Evolutionary conservation across 139 green algal genomes (phyloP).

Genomic region (Tetradesmus lagerheimii): DNA sequence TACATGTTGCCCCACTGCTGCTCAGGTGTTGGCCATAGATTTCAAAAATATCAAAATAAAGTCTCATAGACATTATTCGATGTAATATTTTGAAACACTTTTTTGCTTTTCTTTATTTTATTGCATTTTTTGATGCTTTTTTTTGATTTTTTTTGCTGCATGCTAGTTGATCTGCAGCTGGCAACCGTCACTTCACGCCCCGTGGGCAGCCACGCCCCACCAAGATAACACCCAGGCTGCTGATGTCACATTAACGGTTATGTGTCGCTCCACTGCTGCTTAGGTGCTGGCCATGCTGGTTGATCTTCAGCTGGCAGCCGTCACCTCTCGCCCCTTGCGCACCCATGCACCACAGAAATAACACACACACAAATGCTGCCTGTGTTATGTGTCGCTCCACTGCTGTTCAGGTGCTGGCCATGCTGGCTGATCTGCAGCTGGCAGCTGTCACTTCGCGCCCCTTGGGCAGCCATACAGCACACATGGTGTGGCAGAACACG

Average conservation of each 20-base stretch:
- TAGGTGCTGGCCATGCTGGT: slow-evolving; percentile 32
- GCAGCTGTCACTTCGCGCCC: background rate
- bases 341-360: background rate
- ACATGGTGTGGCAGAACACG: background rate
- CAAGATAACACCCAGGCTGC: background rate
- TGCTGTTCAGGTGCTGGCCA: slow-evolving; percentile 37
- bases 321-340: background rate
- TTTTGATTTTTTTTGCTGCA: background rate
- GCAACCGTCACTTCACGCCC: background rate
- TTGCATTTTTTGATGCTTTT: background rate
- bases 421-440: slow-evolving; percentile 31
- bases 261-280: background rate
- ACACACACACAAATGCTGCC: no score
- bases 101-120: background rate
- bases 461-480: slow-evolving; percentile 4
- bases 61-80: no score
- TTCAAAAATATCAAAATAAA: no score
- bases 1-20: background rate
- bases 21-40: slow-evolving; percentile 35
- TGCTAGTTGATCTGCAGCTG: slow-evolving; percentile 19
- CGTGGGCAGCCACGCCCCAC: background rate
- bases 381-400: no score
- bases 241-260: no score
- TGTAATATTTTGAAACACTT: no score
- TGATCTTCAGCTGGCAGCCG: background rate